Base-by-base conservation (phyloP, 2,329 filamentous ascomycete species). In the Paradendryphiella salina region DNA sequence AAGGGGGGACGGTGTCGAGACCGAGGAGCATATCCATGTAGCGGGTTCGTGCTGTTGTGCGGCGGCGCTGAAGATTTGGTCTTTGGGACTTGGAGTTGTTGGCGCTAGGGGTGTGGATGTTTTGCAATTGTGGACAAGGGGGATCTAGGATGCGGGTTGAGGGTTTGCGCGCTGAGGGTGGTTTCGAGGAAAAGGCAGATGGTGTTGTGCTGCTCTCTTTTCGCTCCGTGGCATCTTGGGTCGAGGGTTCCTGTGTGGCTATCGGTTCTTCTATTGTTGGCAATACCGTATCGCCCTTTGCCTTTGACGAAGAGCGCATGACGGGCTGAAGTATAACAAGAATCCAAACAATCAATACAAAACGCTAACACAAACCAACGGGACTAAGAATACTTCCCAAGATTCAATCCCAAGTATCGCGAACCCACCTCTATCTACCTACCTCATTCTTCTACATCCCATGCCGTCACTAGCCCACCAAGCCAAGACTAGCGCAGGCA, bases 21-120 rank as follows among this genome's bases (percentile, higher is more conserved):
- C 73, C 69, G 18, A 79, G 71, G 6, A 80, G 73, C 76, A 81
- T 81, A 52, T 74, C 56, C 31, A 65, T 67, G 52, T 67, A 65
- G 26, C 61, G 56, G 10, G 64, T 68, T 23, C 61, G 54, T 4
- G 61, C 64, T 6, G 64, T 68, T n/a, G 65, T 67, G n/a, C 54
- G 41, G 38, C 63, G 57, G 28, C 57, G 60, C n/a, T 64, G 45
- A 17, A 67, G 56, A 4, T 36, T 52, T 6, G 61, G 65, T 14
- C 62, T 37, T 18, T 61, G 32, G 3, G 50, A 18, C 6, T 51
- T 46, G 11, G 29, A 11, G 1, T 36, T 17, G 26, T 26, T 14
- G 15, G 49, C 11, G 18, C n/a, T 26, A 14, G 15, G 17, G 11
- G 15, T 11, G 11, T n/a, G 29, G 18, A 9, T n/a, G 31, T 21